phyloP scores from a whole-genome alignment of 139 green algal species.

The Bryopsis sp. region DNA sequence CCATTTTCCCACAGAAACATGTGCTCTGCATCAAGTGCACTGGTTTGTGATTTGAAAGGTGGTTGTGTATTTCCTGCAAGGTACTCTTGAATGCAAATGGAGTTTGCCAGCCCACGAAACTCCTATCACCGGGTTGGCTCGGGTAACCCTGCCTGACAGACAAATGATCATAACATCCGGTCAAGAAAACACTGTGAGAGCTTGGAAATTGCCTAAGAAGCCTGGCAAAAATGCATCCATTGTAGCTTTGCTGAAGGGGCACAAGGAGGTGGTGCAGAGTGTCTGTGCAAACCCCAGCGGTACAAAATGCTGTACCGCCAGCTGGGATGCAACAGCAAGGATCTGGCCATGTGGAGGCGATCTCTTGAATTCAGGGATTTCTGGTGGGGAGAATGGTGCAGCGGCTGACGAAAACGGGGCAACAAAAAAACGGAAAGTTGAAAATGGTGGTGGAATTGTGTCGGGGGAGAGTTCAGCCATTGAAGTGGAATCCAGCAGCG shows the following conservation, averaged over 20 bases:
- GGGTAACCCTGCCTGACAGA: not conserved
- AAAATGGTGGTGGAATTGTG: not conserved
- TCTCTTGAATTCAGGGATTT: no score
- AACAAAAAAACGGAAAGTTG: not conserved
- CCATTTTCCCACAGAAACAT: no score
- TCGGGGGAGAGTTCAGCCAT: not conserved
- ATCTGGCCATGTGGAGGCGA: not conserved
- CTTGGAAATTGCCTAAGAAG: not conserved
- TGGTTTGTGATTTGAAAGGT: no score
- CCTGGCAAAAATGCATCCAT: not conserved
- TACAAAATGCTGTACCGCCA: not conserved
- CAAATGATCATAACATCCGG: not conserved
- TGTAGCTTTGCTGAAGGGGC: not conserved
- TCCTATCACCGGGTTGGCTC: not conserved
- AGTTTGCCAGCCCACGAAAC: not conserved
- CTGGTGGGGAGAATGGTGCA: no score
- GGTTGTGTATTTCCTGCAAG: no score
- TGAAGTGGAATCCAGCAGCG: no score
- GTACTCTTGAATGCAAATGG: not conserved
- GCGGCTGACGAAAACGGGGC: not conserved
- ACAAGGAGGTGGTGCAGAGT: not conserved
- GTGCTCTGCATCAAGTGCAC: no score
- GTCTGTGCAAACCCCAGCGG: not conserved
- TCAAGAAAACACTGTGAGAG: conserved; percentile 8
- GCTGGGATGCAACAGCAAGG: not conserved